Percentiles rank a stretch among this genome's conserved stretches.
Evolutionary conservation across 2,329 filamentous ascomycete genomes (phyloP).

Genomic region (Xylaria sp.): DNA sequence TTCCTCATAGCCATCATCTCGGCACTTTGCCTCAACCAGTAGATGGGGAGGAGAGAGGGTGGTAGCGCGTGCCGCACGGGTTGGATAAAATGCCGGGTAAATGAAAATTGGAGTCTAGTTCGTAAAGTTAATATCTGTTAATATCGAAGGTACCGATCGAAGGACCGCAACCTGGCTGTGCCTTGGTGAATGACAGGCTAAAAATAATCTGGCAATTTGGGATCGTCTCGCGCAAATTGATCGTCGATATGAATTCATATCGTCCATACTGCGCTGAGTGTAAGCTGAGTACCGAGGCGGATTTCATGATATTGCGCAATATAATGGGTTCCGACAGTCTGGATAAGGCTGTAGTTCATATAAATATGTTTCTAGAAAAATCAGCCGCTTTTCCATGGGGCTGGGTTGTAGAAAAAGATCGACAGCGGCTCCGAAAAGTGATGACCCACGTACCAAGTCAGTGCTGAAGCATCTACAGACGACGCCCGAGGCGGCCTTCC

Average conservation of each 20-base stretch:
- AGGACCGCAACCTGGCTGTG: background rate
- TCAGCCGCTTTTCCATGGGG: background rate
- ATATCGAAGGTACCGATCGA: background rate
- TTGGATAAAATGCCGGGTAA: slow-evolving; percentile 26
- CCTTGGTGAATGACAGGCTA: background rate
- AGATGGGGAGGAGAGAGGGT: background rate
- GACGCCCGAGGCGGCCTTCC: background rate
- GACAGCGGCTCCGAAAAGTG: slow-evolving; percentile 11
- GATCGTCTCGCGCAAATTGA: slow-evolving; percentile 5
- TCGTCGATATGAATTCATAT: slow-evolving; percentile 14
- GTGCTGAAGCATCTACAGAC: background rate
- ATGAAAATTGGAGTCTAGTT: slow-evolving; percentile 17
- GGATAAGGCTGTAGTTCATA: slow-evolving; percentile 21
- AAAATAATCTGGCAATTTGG: slow-evolving; percentile 6
- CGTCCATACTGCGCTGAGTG: background rate
- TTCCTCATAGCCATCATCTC: background rate
- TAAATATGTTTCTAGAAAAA: slow-evolving; percentile 13
- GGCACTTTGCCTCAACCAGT: slow-evolving; percentile 18
- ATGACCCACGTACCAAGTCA: background rate
- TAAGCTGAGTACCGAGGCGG: slow-evolving; percentile 12
- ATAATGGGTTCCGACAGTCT: slow-evolving; percentile 16
- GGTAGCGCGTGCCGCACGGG: slow-evolving; percentile 9
- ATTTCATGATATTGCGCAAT: slow-evolving; percentile 23
- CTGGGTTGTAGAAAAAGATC: slow-evolving; percentile 4
- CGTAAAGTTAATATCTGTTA: slow-evolving; percentile 10